phyloP scores from a whole-genome alignment of 2,329 filamentous ascomycete species.

The Fusarium neocosmosporiellum region DNA sequence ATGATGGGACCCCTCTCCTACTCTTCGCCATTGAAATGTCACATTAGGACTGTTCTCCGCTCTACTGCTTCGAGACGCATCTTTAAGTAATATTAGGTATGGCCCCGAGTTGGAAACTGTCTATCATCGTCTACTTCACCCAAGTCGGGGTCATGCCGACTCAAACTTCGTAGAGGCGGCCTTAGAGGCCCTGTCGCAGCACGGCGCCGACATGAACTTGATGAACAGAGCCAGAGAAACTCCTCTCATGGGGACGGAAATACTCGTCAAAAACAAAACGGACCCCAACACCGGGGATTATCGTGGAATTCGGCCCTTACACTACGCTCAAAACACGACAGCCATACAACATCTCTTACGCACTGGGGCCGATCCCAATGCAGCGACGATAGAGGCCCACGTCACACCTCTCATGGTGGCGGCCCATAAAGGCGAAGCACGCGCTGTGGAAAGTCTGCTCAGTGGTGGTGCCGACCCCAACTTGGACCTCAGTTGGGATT shows the following conservation, averaged over 20 bases:
- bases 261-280: neutral
- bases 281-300: neutral
- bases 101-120: neutral
- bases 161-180: neutral
- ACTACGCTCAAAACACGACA: neutral
- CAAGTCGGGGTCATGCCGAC: too few species aligned
- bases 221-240: neutral
- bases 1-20: neutral
- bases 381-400: neutral
- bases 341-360: neutral
- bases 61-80: too few species aligned
- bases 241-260: neutral
- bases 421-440: neutral
- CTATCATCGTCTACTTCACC: neutral
- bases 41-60: neutral
- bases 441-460: neutral
- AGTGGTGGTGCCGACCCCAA: neutral
- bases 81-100: too few species aligned
- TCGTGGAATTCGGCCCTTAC: neutral
- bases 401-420: neutral
- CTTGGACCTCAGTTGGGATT: neutral
- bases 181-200: neutral
- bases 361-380: neutral
- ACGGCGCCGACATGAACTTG: neutral
- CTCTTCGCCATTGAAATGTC: neutral